Conservation (phyloP, 495 filamentous ascomycete species). For the Penicillium bovifimosum region DNA sequence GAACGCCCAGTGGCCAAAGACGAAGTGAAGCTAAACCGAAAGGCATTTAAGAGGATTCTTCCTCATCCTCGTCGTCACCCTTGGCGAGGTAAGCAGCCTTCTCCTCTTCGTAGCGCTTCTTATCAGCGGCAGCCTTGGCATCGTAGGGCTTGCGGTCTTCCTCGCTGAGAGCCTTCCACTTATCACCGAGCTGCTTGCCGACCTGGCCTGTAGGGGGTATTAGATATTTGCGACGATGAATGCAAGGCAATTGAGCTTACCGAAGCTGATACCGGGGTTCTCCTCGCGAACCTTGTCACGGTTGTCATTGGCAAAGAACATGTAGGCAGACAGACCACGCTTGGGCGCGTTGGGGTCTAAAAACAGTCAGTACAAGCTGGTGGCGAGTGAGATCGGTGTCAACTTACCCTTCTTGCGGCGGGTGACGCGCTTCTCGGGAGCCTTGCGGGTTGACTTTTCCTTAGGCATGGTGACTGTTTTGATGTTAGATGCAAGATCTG, state of each 20-base stretch:
- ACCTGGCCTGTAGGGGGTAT: slow-evolving; percentile 66
- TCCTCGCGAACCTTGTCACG: slow-evolving; percentile 97
- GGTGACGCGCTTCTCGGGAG: slow-evolving; percentile 47
- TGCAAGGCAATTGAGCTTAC: slow-evolving; percentile 43
- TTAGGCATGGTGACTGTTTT: slow-evolving; percentile 62
- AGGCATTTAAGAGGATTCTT: slow-evolving; percentile 46
- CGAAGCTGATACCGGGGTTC: slow-evolving; percentile 96
- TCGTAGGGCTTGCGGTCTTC: slow-evolving; percentile 90
- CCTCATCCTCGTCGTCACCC: slow-evolving; percentile 47
- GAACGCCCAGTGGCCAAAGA: slow-evolving; percentile 35
- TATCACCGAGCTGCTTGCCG: slow-evolving; percentile 93
- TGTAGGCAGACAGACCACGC: slow-evolving; percentile 98
- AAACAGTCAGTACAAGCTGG: slow-evolving; percentile 5
- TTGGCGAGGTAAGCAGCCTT: slow-evolving; percentile 76
- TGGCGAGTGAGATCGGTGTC: slow-evolving; percentile 1
- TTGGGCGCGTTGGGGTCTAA: slow-evolving; percentile 97
- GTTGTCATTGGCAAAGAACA: slow-evolving; percentile 99
- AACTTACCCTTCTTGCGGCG: slow-evolving; percentile 84
- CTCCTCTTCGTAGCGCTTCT: slow-evolving; percentile 98
- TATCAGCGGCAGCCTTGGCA: slow-evolving; percentile 89
- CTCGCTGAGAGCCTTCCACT: slow-evolving; percentile 92
- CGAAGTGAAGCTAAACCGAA: slow-evolving; percentile 11
- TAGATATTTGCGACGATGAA: slow-evolving; percentile 4
- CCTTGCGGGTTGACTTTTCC: slow-evolving; percentile 54
- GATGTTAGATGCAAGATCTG: background rate